These are phyloP conservation scores for Helotiales sp. DNA, from an alignment of 2,329 filamentous ascomycete genomes.

Conservation along the genomic window DNA sequence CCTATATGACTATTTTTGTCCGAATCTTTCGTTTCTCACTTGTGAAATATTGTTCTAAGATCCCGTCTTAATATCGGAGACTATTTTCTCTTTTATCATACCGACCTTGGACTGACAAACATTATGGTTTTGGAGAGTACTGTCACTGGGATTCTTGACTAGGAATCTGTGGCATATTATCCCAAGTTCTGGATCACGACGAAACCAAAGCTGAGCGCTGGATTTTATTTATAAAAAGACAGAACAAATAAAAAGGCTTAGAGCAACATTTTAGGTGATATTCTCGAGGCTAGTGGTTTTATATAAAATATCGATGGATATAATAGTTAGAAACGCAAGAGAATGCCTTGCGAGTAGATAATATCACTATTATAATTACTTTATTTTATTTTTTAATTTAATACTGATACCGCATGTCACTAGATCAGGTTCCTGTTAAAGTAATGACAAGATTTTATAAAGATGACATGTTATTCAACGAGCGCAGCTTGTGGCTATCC, in stretches of 20 bases:
- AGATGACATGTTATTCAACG: background rate
- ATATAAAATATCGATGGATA: background rate
- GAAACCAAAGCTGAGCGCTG: constrained; percentile 10
- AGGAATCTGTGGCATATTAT: constrained; percentile 26
- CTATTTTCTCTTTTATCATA: constrained; percentile 20
- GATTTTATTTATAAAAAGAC: background rate
- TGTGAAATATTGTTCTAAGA: background rate
- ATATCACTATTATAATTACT: background rate
- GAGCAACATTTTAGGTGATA: background rate
- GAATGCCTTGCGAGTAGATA: background rate
- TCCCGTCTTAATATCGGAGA: background rate
- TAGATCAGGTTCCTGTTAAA: background rate
- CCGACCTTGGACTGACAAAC: constrained; percentile 27
- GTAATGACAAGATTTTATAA: background rate
- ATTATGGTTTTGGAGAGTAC: constrained; percentile 20
- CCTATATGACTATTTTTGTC: constrained; percentile 4
- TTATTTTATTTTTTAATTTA: no score
- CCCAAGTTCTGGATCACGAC: constrained; percentile 24
- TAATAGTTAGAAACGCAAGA: background rate
- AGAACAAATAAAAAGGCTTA: background rate
- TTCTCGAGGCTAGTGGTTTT: background rate
- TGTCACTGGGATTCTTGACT: constrained; percentile 23
- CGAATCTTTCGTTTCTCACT: background rate
- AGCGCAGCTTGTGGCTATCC: no score
- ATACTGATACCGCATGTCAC: background rate